Evolutionary conservation across 257 asterid species (phyloP).

Genomic region (Nicotiana attenuata): DNA sequence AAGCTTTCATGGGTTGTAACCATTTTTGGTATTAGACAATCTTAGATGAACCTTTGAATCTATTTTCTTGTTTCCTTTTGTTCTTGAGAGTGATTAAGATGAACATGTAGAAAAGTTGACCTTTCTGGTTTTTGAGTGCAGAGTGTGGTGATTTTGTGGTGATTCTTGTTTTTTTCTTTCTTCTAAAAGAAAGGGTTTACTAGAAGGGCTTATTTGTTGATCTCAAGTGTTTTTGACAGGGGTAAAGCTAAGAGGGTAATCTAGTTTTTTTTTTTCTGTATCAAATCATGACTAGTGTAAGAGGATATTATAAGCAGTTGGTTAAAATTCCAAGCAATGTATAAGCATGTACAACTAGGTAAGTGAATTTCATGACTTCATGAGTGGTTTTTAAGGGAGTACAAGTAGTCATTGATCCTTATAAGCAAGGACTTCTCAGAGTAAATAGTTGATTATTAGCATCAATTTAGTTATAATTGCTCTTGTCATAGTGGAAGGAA

Average conservation of each 20-base stretch:
- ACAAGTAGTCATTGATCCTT: not conserved
- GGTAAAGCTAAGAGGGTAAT: not conserved
- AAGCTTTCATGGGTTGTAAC: not conserved
- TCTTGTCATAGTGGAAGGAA: not conserved
- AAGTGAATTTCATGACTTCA: not conserved
- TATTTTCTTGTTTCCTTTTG: not conserved
- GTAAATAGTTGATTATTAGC: not conserved
- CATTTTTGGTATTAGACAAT: not conserved
- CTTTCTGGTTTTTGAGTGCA: not conserved
- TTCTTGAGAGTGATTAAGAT: not conserved
- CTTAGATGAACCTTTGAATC: not conserved
- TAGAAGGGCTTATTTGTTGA: not conserved
- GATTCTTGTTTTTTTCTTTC: not conserved
- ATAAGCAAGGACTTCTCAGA: not conserved
- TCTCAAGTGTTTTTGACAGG: not conserved
- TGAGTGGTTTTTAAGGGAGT: constrained; percentile 1
- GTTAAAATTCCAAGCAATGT: not conserved
- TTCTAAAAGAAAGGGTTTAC: not conserved
- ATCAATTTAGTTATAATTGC: not conserved
- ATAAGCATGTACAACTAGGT: not conserved
- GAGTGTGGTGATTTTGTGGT: too few relatives aligned
- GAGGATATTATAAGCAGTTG: not conserved
- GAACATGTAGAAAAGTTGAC: not conserved
- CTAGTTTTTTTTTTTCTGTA: not conserved
- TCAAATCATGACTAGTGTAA: not conserved